Conservation (phyloP, 371 early-diverging fungal genomes). For the Coelomomyces lativittatus region DNA sequence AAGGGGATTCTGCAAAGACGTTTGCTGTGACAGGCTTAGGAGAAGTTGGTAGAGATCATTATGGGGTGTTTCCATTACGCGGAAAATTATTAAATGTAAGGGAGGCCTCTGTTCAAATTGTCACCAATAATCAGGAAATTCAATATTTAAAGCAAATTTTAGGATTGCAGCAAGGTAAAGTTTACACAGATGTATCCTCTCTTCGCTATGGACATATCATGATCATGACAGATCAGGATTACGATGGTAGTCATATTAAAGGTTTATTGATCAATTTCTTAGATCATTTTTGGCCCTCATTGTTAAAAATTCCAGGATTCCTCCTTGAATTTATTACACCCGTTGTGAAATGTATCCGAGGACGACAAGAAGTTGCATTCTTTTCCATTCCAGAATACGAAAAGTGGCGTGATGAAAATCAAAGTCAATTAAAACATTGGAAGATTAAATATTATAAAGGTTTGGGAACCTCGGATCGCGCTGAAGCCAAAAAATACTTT, state of each 20-base stretch:
- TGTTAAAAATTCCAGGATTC: slow-evolving; percentile 88
- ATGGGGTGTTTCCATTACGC: slow-evolving; percentile 95
- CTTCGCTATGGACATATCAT: slow-evolving; percentile 95
- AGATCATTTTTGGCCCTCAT: slow-evolving; percentile 90
- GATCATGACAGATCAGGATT: slow-evolving; percentile 99
- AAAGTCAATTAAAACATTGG: slow-evolving; percentile 54
- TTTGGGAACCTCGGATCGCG: slow-evolving; percentile 82
- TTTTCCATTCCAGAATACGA: slow-evolving; percentile 96
- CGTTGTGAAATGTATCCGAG: slow-evolving; percentile 70
- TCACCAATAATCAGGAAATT: slow-evolving; percentile 82
- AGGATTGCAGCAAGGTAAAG: slow-evolving; percentile 81
- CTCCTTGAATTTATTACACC: slow-evolving; percentile 98
- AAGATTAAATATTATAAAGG: slow-evolving; percentile 97
- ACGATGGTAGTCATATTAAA: slow-evolving; percentile 99
- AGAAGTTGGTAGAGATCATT: slow-evolving; percentile 86
- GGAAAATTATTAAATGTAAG: slow-evolving; percentile 98
- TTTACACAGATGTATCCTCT: slow-evolving; percentile 45
- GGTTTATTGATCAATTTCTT: slow-evolving; percentile 97
- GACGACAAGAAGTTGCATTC: slow-evolving; percentile 51
- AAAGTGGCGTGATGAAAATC: slow-evolving; percentile 53
- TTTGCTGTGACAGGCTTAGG: slow-evolving; percentile 84
- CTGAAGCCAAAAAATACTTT: slow-evolving; percentile 94
- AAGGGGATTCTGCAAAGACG: slow-evolving; percentile 98
- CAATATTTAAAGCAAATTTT: slow-evolving; percentile 84
- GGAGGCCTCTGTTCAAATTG: slow-evolving; percentile 63